Conservation (phyloP, 305 asterid species). For the Fraxinus baroniana region DNA sequence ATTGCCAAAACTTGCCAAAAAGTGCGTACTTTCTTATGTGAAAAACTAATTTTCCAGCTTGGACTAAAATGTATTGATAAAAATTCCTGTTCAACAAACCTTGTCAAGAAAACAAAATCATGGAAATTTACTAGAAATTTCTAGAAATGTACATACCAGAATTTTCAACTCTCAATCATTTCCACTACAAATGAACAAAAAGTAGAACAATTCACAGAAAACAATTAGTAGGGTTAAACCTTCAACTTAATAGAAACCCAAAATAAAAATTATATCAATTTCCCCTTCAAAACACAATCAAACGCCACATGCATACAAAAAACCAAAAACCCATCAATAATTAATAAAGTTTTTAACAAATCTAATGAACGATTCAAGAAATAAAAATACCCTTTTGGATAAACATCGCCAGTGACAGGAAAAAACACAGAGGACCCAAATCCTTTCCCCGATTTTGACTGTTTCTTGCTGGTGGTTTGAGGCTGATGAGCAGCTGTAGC, state of each 20-base stretch:
- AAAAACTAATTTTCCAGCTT: not conserved
- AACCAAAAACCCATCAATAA: not conserved
- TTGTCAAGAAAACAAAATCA: not conserved
- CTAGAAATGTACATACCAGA: not conserved
- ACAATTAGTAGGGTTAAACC: not conserved
- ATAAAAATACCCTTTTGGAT: slow-evolving; percentile 67
- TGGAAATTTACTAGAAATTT: not conserved
- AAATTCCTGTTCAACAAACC: not conserved
- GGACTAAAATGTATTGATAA: not conserved
- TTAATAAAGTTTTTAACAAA: not conserved
- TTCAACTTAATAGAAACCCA: not conserved
- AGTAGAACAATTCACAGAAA: not conserved
- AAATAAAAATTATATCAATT: not conserved
- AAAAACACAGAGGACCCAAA: slow-evolving; percentile 63
- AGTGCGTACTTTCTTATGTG: not conserved
- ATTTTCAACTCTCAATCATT: not conserved
- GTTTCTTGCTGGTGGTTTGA: slow-evolving; percentile 14
- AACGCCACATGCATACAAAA: not conserved
- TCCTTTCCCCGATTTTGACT: slow-evolving; percentile 23
- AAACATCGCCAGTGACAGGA: slow-evolving; percentile 81
- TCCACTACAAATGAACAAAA: not conserved
- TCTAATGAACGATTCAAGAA: not conserved
- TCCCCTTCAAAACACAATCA: slow-evolving; percentile 22
- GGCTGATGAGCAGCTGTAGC: slow-evolving; percentile 42
- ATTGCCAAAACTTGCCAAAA: not conserved